Evolutionary conservation across 2,329 filamentous ascomycete species (phyloP).

Genomic region (Pestalotiopsis sp.): DNA sequence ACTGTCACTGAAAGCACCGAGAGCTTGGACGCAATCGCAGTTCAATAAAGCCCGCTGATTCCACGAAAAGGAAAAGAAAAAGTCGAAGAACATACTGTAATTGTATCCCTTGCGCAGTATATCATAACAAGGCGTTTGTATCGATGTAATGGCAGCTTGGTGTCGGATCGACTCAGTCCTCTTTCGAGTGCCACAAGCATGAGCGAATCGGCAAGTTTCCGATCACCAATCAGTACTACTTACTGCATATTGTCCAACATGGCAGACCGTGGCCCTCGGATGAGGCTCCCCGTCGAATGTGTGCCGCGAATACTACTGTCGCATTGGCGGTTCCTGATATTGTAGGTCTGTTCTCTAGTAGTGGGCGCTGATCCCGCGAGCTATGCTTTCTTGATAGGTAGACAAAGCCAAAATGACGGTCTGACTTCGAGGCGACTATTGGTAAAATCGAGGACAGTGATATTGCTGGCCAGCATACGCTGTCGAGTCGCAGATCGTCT

Average conservation of each 20-base stretch:
- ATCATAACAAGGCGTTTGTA: not conserved
- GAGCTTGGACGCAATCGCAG: not conserved
- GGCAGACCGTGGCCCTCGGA: not conserved
- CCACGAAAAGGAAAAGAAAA: not conserved
- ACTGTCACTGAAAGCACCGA: not conserved
- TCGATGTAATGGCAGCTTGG: not conserved
- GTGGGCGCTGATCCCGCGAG: not conserved
- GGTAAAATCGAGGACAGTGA: not conserved
- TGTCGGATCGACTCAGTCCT: not conserved
- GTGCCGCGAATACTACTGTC: constrained; percentile 3
- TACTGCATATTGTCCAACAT: not conserved
- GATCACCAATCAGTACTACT: not conserved
- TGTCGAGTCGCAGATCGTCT: not conserved
- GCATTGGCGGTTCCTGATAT: not conserved
- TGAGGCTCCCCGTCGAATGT: not conserved
- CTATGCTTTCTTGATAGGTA: not conserved
- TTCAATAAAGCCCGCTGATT: not conserved
- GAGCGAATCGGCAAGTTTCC: constrained; percentile 10
- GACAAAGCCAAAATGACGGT: not conserved
- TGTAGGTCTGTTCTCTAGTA: not conserved
- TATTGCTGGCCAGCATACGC: not conserved
- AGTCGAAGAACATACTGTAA: not conserved
- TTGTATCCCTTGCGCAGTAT: not conserved
- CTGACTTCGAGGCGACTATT: not conserved
- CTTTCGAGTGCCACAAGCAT: not conserved